Evolutionary conservation across 208 protist genomes (phyloP), one percentile per base, ranked within the genome.

Genomic region (Leishmania arabica): DNA sequence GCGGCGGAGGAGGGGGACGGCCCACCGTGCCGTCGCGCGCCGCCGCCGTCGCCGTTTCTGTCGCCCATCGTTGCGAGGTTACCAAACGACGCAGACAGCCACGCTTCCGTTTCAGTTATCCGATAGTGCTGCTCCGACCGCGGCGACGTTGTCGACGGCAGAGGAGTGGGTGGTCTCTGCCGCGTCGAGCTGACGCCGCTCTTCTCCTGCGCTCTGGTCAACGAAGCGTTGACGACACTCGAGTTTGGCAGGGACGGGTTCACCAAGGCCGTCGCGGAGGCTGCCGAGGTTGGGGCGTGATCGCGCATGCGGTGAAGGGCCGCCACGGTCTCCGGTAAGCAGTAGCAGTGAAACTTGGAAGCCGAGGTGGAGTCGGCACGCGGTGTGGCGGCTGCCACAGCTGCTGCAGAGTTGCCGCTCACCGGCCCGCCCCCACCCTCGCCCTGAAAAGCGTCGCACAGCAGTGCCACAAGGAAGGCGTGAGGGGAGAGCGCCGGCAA

Each of bases 271-370:
- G 66, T 71, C 37, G 71, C 47, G n/a, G n/a, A 34, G 19, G 34
- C 51, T 53, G 27, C 19, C 51, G 37, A 24, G 8, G 72, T 47
- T 7, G 47, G 15, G 19, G 47, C 27, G 37, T 31, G 3, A 9
- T 74, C 72, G 17, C 77, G 77, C 82, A 88, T 82, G 75, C 85
- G 85, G 27, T 81, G 81, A 13, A 88, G 82, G n/a, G 78, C 47
- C 19, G 60, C 37, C 53, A 81, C 45, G 3, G 85, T 88, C 76
- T 83, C 82, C 42, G 85, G 82, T 19, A 88, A 76, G 71, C 80
- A 88, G 65, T 77, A 73, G 58, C 40, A 84, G 24, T 79, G 42
- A 51, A 88, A 82, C 65, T 21, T 72, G 24, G 60, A 47, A 11
- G 45, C 49, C 47, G 19, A 45, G 7, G 60, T 21, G 37, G 53